phyloP scores from a whole-genome alignment of 768 basidiomycete species.

The Porphyrellus cyaneotinctus region DNA sequence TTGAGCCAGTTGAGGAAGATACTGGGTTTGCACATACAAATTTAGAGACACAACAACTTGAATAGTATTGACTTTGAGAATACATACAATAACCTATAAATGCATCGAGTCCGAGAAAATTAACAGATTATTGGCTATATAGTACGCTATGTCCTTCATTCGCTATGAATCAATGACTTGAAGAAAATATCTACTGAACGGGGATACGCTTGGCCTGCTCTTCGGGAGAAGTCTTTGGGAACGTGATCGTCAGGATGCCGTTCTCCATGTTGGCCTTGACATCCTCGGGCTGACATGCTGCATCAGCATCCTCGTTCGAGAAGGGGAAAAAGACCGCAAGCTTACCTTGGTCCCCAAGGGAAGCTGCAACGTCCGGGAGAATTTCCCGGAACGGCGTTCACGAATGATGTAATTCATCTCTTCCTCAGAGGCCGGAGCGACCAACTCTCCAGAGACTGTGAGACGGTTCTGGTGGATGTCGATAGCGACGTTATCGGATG shows the following conservation, averaged over 20 bases:
- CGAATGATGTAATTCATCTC: slow-evolving; percentile 39
- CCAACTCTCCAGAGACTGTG: slow-evolving; percentile 44
- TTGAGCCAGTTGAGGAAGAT: too few relatives aligned
- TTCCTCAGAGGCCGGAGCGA: slow-evolving; percentile 29
- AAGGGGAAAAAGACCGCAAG: neutral
- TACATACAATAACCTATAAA: too few relatives aligned
- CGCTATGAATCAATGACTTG: neutral
- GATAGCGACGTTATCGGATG: slow-evolving; percentile 44
- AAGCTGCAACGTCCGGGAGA: slow-evolving; percentile 42
- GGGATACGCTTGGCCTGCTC: neutral
- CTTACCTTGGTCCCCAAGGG: slow-evolving; percentile 46
- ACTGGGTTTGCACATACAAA: too few relatives aligned
- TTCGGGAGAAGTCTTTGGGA: slow-evolving; percentile 43
- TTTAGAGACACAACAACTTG: too few relatives aligned
- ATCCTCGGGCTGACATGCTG: slow-evolving; percentile 34
- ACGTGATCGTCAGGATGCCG: slow-evolving; percentile 44
- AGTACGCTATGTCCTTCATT: neutral
- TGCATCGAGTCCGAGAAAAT: too few relatives aligned
- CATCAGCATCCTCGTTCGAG: neutral
- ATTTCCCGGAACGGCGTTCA: slow-evolving; percentile 44
- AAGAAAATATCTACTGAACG: neutral
- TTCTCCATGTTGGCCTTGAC: slow-evolving; percentile 38
- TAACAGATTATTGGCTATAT: neutral
- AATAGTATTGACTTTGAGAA: too few relatives aligned
- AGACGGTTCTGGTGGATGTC: slow-evolving; percentile 45